Base-by-base conservation (phyloP, 495 filamentous ascomycete genomes). In the Penicillium tannophilum region DNA sequence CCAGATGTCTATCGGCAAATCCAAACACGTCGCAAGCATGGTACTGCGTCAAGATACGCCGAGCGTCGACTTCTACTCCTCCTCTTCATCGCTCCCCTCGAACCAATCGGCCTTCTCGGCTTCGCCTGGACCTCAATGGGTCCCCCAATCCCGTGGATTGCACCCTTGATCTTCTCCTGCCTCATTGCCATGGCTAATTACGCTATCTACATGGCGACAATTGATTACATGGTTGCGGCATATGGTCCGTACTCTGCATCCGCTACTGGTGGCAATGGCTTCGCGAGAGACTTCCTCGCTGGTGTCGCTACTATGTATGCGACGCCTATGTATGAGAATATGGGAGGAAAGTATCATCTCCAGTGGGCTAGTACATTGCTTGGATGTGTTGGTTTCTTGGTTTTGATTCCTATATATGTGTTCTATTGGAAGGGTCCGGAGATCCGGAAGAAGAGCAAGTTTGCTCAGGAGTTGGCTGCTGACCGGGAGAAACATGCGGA, bases 211-310 rank as follows among this genome's bases (percentile, higher is more conserved):
- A 90, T 91, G 88, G 88, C 87, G 0, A 91, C 90, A 0, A 89
- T 92, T 56, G 89, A 93, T 62, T 93, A 93, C 74, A 92, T 91
- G 89, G 84, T 92, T n/a, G 85, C 83, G 43, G 83, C 87, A 1
- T 92, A 93, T 67, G 90, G 89, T 0, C 87, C 86, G 0, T 92
- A 91, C 69, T 86, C 88, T 26, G 88, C 90, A 4, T 91, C 89
- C 1, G 90, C 90, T 0, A 92, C 90, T 1, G 90, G 90, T 19
- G 87, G 86, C 1, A 90, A 90, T 59, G 86, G 82, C 0, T 75
- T 79, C 19, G 76, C 76, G 0, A 66, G 78, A 44, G 78, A 82
- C 56, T 73, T 82, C 58, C 70, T 80, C 2, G 77, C 77, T 2
- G 79, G 78, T 16, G 53, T 80, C 16, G 73, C 77, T 1, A 75